Base-by-base conservation (phyloP, 257 asterid genomes). In the Salvia rosmarinus region DNA sequence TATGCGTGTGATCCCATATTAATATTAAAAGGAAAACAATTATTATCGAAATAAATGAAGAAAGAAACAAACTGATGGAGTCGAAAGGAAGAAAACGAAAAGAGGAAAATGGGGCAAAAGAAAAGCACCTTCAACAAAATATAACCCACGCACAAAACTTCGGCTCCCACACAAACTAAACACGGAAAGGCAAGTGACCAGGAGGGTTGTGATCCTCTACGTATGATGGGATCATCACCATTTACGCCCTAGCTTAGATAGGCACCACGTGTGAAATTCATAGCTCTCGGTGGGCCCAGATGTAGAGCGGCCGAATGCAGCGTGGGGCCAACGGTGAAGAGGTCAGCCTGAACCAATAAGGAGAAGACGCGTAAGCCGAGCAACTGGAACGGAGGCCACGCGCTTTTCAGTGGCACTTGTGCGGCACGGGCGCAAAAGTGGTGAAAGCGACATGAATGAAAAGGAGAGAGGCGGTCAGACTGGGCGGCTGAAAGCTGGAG, bases 401-500 rank as follows among this genome's bases (percentile, higher is more conserved):
- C 75, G 72, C 64, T 67, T 2, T 0, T 4, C 57, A 35, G 0
- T 4, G 12, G 70, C 74, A 42, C 84, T 81, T 80, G 79, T 4
- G 52, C 3, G 4, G 4, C 68, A 71, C 78, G 64, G 64, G 30
- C 2, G 72, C 43, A n/a, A 32, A 35, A 51, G 73, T 57, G 68
- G 69, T 2, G 71, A 65, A 30, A 57, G 83, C 62, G 73, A 70
- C 30, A 17, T 75, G 75, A 42, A 19, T 2, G 65, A 25, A 63
- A 62, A 40, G 39, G 63, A 49, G n/a, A n/a, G 77, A 54, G 75
- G 71, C 77, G 81, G 84, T 80, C 85, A 77, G 77, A 64, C 66
- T 67, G 80, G 82, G 82, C 78, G 82, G 85, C 80, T 73, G 21
- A 56, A 66, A 63, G 81, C 74, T 67, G 84, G 70, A 62, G 55